phyloP scores from a whole-genome alignment of 768 basidiomycete species.

The Rhizopogon roseolus region DNA sequence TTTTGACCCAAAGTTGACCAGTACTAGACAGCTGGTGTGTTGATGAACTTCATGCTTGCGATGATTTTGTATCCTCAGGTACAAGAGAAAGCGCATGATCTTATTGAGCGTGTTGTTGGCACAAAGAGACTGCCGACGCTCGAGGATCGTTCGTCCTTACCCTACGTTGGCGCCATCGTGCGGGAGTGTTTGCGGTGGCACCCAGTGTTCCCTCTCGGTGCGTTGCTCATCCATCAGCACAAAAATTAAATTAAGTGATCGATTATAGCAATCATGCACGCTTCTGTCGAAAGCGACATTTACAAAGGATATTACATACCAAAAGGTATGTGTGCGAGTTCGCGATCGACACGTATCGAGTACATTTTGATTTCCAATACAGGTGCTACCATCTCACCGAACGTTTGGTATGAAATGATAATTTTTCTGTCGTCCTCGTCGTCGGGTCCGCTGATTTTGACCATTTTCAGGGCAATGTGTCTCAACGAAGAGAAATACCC shows the following conservation, averaged over 20 bases:
- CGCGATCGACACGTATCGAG: neutral
- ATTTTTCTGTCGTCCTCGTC: neutral
- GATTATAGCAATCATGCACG: neutral
- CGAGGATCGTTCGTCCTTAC: slow-evolving; percentile 6
- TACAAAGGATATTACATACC: slow-evolving; percentile 2
- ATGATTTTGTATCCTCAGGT: slow-evolving; percentile 9
- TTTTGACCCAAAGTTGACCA: neutral
- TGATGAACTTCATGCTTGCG: slow-evolving; percentile 7
- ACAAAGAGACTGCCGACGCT: slow-evolving; percentile 6
- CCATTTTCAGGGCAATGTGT: slow-evolving; percentile 15
- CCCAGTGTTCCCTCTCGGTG: neutral
- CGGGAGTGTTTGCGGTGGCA: slow-evolving; percentile 3
- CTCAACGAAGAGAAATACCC: slow-evolving; percentile 29
- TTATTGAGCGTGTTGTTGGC: slow-evolving; percentile 9
- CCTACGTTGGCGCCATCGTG: slow-evolving; percentile 10
- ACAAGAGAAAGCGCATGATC: slow-evolving; percentile 5
- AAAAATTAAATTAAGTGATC: neutral
- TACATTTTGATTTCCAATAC: neutral
- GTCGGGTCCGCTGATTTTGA: neutral
- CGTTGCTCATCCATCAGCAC: neutral
- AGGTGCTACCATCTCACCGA: slow-evolving; percentile 1
- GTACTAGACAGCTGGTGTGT: neutral
- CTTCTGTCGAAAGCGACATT: neutral
- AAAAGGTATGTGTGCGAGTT: neutral
- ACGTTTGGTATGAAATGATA: neutral